Base-by-base conservation (phyloP, 345 rosid species). In the Lenwebbia sp. region DNA sequence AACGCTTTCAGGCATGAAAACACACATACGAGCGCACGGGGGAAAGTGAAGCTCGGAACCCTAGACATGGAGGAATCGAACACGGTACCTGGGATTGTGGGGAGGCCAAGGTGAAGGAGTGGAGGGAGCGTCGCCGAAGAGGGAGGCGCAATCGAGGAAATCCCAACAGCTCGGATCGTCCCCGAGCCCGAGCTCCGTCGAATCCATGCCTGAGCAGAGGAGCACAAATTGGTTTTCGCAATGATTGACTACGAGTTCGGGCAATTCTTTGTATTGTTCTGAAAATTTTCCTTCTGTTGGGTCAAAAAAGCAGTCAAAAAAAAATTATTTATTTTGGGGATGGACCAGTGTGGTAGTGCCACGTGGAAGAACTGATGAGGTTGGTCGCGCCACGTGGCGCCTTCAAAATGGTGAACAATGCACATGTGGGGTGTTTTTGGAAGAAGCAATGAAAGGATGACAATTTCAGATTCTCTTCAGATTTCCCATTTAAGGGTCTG, bases 61-160 rank as follows among this genome's bases (percentile, higher is more conserved):
- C 83, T 33, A 41, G 54, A 49, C 5, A 7, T 10, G 30, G 49
- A 33, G 37, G 33, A 47, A 54, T 23, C 13, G 19, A 4, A 7
- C 30, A 6, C 19, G 4, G n/a, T 33, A 51, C 75, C 65, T 5
- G 55, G 21, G 11, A 44, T 33, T 12, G 54, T 13, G 47, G 85
- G 85, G 52, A 19, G 85, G 87, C 84, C 54, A 22, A 15, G 54
- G 57, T 49, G 41, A 51, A 26, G 33, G 57, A 19, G 84, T 23
- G 28, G 57, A 84, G 49, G 23, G 30, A 30, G 83, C 12, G 30
- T 50, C 84, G 44, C 57, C 86, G 57, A 86, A 86, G 85, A 88
- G 40, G 86, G 89, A 87, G 87, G 74, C 53, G 62, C 83, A 88
- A 87, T 91, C 89, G 85, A 91, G 90, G 75, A 88, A 91, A 86